These are phyloP conservation scores for Kluyveromyces sp. DNA, from an alignment of 1,139 yeast genomes.

Conservation along the genomic window DNA sequence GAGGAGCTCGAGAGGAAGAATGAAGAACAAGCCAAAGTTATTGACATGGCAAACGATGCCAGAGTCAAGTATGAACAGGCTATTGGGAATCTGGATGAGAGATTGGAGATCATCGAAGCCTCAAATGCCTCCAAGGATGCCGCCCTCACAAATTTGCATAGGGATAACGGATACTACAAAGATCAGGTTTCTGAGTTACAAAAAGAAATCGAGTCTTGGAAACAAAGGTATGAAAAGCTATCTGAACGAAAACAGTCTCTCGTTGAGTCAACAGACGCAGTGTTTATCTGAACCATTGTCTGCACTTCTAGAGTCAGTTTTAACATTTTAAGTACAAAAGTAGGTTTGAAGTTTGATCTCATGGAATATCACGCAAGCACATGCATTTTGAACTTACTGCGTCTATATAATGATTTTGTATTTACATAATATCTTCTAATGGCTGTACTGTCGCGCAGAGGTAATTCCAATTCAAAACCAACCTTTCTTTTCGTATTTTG, in stretches of 20 bases:
- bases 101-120: slow-evolving; percentile 33
- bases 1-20: slow-evolving; percentile 30
- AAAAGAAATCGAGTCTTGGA: slow-evolving; percentile 61
- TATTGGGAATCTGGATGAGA: slow-evolving; percentile 26
- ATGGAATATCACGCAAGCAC: too few relatives aligned
- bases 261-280: slow-evolving; percentile 20
- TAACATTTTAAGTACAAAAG: too few relatives aligned
- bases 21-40: slow-evolving; percentile 22
- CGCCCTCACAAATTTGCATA: slow-evolving; percentile 27
- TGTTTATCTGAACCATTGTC: slow-evolving; percentile 19
- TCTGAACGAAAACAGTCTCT: slow-evolving; percentile 19
- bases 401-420: not conserved
- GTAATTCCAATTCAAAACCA: slow-evolving; percentile 16
- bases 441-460: too few relatives aligned
- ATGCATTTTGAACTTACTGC: too few relatives aligned
- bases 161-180: slow-evolving; percentile 32
- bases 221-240: slow-evolving; percentile 37
- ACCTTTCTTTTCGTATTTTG: slow-evolving; percentile 12
- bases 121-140: slow-evolving; percentile 33
- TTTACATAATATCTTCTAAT: slow-evolving; percentile 3
- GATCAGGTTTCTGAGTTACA: slow-evolving; percentile 44
- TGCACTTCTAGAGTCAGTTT: too few relatives aligned
- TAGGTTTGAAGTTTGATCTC: too few relatives aligned
- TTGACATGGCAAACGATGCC: slow-evolving; percentile 32
- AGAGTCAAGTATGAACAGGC: slow-evolving; percentile 35